Evolutionary conservation across 306 rosid species (phyloP).

Genomic region (Cucumis melo): DNA sequence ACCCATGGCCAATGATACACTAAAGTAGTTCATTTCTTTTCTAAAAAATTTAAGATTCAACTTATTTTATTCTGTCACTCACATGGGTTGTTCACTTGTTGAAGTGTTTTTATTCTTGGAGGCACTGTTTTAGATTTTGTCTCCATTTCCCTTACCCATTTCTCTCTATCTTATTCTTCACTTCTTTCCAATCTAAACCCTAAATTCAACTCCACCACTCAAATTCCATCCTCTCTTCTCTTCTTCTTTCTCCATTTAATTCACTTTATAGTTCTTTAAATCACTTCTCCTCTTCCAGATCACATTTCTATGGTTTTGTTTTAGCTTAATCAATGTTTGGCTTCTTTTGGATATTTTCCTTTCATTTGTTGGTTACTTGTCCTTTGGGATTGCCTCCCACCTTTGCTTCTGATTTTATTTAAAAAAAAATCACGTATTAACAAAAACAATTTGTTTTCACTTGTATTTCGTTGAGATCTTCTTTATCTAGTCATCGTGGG

Average conservation of each 20-base stretch:
- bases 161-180: not conserved
- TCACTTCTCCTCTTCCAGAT: not conserved
- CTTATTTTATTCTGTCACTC: conserved; percentile 28
- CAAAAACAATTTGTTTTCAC: too few species aligned
- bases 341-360: too few species aligned
- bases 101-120: conserved; percentile 32
- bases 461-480: too few species aligned
- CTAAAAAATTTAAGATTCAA: not conserved
- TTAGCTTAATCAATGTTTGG: too few species aligned
- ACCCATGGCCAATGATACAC: not conserved
- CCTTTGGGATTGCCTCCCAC: too few species aligned
- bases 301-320: not conserved
- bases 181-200: not conserved
- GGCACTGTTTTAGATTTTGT: conserved; percentile 29
- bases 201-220: not conserved
- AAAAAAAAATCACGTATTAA: too few species aligned
- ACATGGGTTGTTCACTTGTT: conserved; percentile 60
- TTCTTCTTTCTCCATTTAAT: not conserved
- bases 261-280: not conserved
- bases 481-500: too few species aligned
- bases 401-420: too few species aligned
- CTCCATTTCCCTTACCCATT: conserved; percentile 4
- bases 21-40: not conserved
- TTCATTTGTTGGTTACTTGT: too few species aligned
- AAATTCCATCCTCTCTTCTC: not conserved